phyloP scores from a whole-genome alignment of 2,329 filamentous ascomycete species.

The Diaporthe citri region DNA sequence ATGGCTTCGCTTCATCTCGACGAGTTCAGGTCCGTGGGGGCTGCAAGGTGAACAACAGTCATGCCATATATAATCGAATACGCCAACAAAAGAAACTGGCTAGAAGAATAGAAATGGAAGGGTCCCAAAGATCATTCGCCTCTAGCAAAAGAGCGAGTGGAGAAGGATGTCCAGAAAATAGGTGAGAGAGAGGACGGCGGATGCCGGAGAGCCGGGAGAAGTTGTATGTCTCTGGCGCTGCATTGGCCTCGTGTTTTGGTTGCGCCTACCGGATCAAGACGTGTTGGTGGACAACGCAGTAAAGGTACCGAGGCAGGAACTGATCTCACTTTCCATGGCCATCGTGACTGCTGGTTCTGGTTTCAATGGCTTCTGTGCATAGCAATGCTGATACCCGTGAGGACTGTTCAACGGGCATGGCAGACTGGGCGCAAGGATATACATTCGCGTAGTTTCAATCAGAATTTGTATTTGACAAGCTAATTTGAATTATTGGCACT shows the following conservation, averaged over 20 bases:
- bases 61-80: constrained; percentile 3
- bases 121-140: constrained; percentile 14
- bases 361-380: background rate
- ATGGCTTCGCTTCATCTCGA: constrained; percentile 40
- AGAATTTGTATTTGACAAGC: constrained; percentile 21
- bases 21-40: constrained; percentile 18
- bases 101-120: constrained; percentile 24
- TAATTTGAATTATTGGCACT: constrained; percentile 21
- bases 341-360: background rate
- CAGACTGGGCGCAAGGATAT: background rate
- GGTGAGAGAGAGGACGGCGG: constrained; percentile 38
- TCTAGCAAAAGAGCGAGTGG: constrained; percentile 35
- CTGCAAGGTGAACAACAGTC: background rate
- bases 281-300: background rate
- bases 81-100: constrained; percentile 4
- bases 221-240: background rate
- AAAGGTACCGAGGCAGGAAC: background rate
- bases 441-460: background rate
- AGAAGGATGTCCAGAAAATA: constrained; percentile 16
- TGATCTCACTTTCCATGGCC: background rate
- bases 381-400: no score
- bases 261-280: constrained; percentile 1
- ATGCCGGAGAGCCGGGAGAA: background rate
- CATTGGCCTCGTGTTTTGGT: constrained; percentile 1
- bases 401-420: background rate